Conservation (phyloP, 345 rosid species). For the Linum tenue region DNA sequence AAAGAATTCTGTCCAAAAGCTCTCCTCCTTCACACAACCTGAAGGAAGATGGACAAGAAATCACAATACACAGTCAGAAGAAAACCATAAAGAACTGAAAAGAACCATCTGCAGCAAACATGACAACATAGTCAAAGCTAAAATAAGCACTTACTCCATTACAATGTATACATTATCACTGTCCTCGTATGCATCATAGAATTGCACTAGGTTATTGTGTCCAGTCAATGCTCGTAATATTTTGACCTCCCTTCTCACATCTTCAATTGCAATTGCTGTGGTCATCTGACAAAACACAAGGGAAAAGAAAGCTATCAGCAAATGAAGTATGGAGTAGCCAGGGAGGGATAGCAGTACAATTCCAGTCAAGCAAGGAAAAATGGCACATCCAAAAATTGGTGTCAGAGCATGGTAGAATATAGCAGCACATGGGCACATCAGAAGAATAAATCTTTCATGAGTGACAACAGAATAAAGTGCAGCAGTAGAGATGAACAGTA, state of each 20-base stretch:
- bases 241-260: constrained; percentile 92
- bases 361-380: background rate
- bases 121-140: background rate
- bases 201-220: constrained; percentile 67
- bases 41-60: constrained; percentile 14
- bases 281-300: constrained; percentile 67
- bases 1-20: constrained; percentile 76
- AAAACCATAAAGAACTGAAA: background rate
- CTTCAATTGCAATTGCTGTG: constrained; percentile 72
- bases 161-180: constrained; percentile 64
- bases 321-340: background rate
- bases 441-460: background rate
- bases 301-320: background rate
- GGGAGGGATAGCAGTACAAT: background rate
- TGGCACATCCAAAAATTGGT: background rate
- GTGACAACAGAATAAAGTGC: background rate
- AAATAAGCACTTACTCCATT: constrained; percentile 72
- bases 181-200: constrained; percentile 86
- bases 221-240: constrained; percentile 72
- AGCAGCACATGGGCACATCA: background rate
- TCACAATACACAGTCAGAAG: background rate
- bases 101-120: background rate
- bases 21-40: constrained; percentile 99
- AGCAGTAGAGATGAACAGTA: background rate
- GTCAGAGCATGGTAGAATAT: background rate